Evolutionary conservation across 257 asterid species (phyloP), one percentile per base, ranked within the genome.

Genomic region (Vinca minor): DNA sequence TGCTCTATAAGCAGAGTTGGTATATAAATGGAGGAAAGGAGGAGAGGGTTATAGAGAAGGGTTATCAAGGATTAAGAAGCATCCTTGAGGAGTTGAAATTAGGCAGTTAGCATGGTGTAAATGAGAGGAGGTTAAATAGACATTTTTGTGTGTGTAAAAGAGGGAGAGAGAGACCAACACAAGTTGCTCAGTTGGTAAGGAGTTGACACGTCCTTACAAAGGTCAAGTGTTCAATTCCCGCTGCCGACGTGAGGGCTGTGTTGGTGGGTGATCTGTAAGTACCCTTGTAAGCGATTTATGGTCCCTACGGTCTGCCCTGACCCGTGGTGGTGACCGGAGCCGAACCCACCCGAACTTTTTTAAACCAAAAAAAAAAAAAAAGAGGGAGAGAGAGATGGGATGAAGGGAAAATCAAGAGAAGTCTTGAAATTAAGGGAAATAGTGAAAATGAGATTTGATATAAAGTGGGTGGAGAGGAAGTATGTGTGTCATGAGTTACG

Each of bases 111-210:
- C 59, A 14, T 53, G 59, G 38, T 53, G 8, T 53, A 34, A 25
- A 14, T 1, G 48, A 34, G 59, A n/a, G 69, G 59, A 32, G 36
- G 54, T 62, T 73, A 73, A 62, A 67, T 54, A 63, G 72, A 35
- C 38, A 55, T 52, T 28, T 62, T 8, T 6, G 2, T 41, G 17
- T 1, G 57, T 42, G 59, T 3, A 49, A 11, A 49, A 3, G 49
- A n/a, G 58, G 54, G 32, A 53, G 38, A 23, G 29, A 59, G 31
- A 39, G 1, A 7, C 6, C 38, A 6, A 34, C 4, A 34, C n/a
- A n/a, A n/a, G n/a, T n/a, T n/a, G n/a, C n/a, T n/a, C n/a, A n/a
- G n/a, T n/a, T n/a, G n/a, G n/a, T n/a, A n/a, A n/a, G n/a, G n/a
- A n/a, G n/a, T n/a, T n/a, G n/a, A n/a, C n/a, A n/a, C n/a, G n/a